Conservation (phyloP, 352 stramenopile genomes). For the Globisporangium echinulatum region DNA sequence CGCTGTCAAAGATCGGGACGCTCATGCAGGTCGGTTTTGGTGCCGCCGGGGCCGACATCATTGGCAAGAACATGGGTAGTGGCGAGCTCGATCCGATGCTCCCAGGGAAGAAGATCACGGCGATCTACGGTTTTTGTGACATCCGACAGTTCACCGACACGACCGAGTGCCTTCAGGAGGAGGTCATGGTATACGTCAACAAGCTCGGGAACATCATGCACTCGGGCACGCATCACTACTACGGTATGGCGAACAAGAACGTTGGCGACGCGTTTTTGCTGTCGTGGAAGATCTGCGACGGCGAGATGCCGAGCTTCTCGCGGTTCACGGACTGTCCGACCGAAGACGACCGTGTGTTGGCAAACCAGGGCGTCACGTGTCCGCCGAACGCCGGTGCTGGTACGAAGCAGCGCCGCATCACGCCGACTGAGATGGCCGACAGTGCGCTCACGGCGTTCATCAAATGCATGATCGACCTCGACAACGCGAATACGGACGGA, state of each 20-base stretch:
- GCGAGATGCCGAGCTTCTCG: constrained; percentile 71
- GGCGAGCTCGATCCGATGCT: constrained; percentile 87
- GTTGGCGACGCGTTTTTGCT: constrained; percentile 92
- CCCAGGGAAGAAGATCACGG: constrained; percentile 88
- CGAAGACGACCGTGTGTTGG: constrained; percentile 63
- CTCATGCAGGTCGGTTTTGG: constrained; percentile 85
- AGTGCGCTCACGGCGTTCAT: constrained; percentile 93
- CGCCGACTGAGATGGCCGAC: constrained; percentile 89
- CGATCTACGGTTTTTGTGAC: constrained; percentile 93
- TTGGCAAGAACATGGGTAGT: constrained; percentile 83
- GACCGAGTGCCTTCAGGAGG: constrained; percentile 87
- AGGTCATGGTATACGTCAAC: constrained; percentile 92
- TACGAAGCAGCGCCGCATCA: constrained; percentile 59
- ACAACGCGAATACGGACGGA: constrained; percentile 77
- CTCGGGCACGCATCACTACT: constrained; percentile 78
- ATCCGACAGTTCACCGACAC: constrained; percentile 93
- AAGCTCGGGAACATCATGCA: constrained; percentile 89
- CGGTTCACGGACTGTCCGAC: constrained; percentile 74
- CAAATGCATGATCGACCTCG: constrained; percentile 89
- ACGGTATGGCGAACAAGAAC: constrained; percentile 87
- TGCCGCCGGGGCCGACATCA: constrained; percentile 74
- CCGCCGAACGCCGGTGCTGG: constrained; percentile 59
- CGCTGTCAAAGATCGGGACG: constrained; percentile 72
- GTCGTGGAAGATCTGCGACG: constrained; percentile 90
- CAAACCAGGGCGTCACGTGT: constrained; percentile 66